Base-by-base conservation (phyloP, 164 flowering plant species). In the Vitis labrusca region DNA sequence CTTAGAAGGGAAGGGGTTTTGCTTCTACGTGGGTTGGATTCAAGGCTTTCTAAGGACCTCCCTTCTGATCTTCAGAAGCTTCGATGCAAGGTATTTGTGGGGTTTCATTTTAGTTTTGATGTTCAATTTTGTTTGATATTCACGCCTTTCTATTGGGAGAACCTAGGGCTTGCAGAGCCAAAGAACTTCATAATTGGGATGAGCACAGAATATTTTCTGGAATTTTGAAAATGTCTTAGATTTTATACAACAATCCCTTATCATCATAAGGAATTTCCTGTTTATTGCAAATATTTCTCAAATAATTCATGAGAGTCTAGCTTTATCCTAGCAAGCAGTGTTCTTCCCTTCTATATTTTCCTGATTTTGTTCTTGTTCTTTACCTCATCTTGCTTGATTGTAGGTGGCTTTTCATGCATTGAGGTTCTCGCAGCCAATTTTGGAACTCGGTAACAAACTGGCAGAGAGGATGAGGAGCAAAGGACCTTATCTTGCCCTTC, bases 61-160 rank as follows among this genome's bases (percentile, higher is more conserved):
- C 96, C 99, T 53, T 79, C 93, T 54, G 97, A 96, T 80, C 95
- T 96, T 64, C 99, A 93, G 71, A 96, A 89, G 78, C 98, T 96
- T 67, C 86, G 97, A 3, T 96, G 99, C 95, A 93, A 96, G 94
- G 99, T 95, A 85, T 11, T 63, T 13, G 7, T 13, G 30, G 13
- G 1, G 10, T 47, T 55, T 15, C 50, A 6, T 50, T 19, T 1
- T 30, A 10, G 29, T 61, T 69, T 51, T 7, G 11, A 9, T 57
- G 11, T 17, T 49, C 15, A 5, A 19, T 64, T 2, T 10, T 47
- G 27, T 15, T 7, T 61, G 32, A 4, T 5, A 11, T 61, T 9
- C 16, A 4, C 2, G 1, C 17, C 49, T 30, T 37, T 37, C 44
- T 5, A 37, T 37, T 37, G 6, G 44, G 44, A 37, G 44, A 37